Percentiles rank a stretch among this genome's conserved stretches.
phyloP scores from a whole-genome alignment of 1,284 basidiomycete genomes.

The Irpex lacteus region DNA sequence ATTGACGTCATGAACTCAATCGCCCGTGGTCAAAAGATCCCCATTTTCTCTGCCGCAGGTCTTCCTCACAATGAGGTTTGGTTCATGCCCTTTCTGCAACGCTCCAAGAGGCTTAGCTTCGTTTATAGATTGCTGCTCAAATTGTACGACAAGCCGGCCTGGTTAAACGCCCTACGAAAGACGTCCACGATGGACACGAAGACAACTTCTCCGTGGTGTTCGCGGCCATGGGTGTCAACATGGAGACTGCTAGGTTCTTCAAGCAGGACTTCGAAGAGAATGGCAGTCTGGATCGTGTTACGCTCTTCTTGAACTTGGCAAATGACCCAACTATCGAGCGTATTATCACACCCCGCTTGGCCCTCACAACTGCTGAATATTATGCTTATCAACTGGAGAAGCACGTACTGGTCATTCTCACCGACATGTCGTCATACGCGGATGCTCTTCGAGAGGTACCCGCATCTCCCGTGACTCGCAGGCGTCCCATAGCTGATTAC shows the following conservation, averaged over 20 bases:
- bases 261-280: slow-evolving; percentile 99
- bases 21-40: slow-evolving; percentile 99
- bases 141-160: slow-evolving; percentile 99
- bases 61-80: slow-evolving; percentile 95
- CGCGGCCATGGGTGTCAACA: slow-evolving; percentile 99
- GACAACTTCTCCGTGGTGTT: slow-evolving; percentile 99
- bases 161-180: slow-evolving; percentile 93
- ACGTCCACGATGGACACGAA: slow-evolving; percentile 98
- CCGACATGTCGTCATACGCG: slow-evolving; percentile 98
- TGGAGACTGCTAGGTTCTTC: slow-evolving; percentile 99
- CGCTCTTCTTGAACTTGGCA: slow-evolving; percentile 97
- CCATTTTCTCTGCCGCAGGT: slow-evolving; percentile 99
- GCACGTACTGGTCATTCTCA: slow-evolving; percentile 98
- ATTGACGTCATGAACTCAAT: slow-evolving; percentile 99
- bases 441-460: slow-evolving; percentile 93
- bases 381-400: slow-evolving; percentile 99
- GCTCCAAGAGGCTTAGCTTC: slow-evolving; percentile 3
- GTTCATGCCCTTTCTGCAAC: slow-evolving; percentile 11
- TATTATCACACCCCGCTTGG: slow-evolving; percentile 98
- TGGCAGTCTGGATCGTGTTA: slow-evolving; percentile 96
- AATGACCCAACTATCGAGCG: slow-evolving; percentile 99
- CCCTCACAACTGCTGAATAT: slow-evolving; percentile 98
- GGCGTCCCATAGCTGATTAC: not conserved
- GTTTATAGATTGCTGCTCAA: slow-evolving; percentile 91
- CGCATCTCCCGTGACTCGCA: slow-evolving; percentile 8